phyloP scores from a whole-genome alignment of 192 early-diverging fungal species.

The Podila epicladia region DNA sequence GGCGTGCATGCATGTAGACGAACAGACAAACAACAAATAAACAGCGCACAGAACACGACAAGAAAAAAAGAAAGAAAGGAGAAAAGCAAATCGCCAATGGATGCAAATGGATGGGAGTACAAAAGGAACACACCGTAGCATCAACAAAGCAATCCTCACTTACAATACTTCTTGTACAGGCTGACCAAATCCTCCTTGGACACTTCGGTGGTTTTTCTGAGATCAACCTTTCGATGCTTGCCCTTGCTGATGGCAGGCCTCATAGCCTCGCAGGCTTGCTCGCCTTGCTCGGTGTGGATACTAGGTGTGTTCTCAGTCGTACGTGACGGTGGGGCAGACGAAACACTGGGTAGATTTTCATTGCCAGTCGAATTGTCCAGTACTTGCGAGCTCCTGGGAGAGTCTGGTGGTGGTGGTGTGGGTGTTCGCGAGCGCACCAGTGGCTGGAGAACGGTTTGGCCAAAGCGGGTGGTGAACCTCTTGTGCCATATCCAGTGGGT shows the following conservation, averaged over 20 bases:
- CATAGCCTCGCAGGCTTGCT: background rate
- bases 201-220: constrained; percentile 28
- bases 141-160: background rate
- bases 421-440: background rate
- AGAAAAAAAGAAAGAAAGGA: background rate
- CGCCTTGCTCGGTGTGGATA: background rate
- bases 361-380: background rate
- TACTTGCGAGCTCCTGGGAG: background rate
- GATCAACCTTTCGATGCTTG: constrained; percentile 26
- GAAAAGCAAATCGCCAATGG: background rate
- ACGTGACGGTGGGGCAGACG: background rate
- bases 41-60: no score
- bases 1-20: no score
- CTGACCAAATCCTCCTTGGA: constrained; percentile 22
- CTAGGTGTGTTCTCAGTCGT: background rate
- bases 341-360: background rate
- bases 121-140: background rate
- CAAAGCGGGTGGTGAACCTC: constrained; percentile 30
- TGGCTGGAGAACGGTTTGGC: constrained; percentile 18
- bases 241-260: constrained; percentile 7
- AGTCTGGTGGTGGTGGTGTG: background rate
- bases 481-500: constrained; percentile 44
- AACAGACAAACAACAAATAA: no score
- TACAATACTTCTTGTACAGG: constrained; percentile 34
- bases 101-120: no score